Percentiles rank a stretch among this genome's conserved stretches.
These are phyloP conservation scores for Globisporangium ultimum DNA, from an alignment of 352 stramenopile genomes.

Conservation along the genomic window DNA sequence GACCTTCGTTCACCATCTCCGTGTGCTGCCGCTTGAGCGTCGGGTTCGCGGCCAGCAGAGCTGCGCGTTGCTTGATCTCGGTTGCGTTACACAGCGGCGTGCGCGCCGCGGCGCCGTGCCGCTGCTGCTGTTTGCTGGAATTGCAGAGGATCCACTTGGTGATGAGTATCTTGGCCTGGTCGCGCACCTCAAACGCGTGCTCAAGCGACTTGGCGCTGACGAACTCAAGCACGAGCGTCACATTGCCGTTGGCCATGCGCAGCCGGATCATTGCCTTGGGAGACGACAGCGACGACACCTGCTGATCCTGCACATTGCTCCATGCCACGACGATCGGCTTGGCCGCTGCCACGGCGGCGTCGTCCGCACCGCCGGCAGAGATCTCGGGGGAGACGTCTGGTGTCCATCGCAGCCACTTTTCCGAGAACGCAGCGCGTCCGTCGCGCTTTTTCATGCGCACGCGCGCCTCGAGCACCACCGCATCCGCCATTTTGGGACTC, in stretches of 20 bases:
- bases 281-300: slow-evolving; percentile 70
- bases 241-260: slow-evolving; percentile 49
- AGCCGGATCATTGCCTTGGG: slow-evolving; percentile 83
- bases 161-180: slow-evolving; percentile 70
- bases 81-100: slow-evolving; percentile 57
- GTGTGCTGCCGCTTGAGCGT: slow-evolving; percentile 83
- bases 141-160: slow-evolving; percentile 45
- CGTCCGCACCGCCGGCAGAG: background rate
- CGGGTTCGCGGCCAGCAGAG: slow-evolving; percentile 64
- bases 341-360: slow-evolving; percentile 3
- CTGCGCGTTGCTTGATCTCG: slow-evolving; percentile 84
- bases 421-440: slow-evolving; percentile 51
- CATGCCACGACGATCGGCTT: slow-evolving; percentile 59
- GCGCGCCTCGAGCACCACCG: slow-evolving; percentile 36
- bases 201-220: slow-evolving; percentile 42
- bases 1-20: slow-evolving; percentile 85
- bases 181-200: slow-evolving; percentile 65
- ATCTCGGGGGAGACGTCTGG: slow-evolving; percentile 31
- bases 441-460: slow-evolving; percentile 85
- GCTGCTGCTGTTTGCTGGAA: slow-evolving; percentile 21
- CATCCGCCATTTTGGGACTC: slow-evolving; percentile 7
- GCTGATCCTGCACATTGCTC: slow-evolving; percentile 73
- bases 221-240: slow-evolving; percentile 74
- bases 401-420: slow-evolving; percentile 57
- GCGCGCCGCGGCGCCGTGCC: background rate